Percentiles rank a stretch among this genome's conserved stretches.
phyloP scores from a whole-genome alignment of 2,329 filamentous ascomycete genomes.

The Blastomyces parvus region DNA sequence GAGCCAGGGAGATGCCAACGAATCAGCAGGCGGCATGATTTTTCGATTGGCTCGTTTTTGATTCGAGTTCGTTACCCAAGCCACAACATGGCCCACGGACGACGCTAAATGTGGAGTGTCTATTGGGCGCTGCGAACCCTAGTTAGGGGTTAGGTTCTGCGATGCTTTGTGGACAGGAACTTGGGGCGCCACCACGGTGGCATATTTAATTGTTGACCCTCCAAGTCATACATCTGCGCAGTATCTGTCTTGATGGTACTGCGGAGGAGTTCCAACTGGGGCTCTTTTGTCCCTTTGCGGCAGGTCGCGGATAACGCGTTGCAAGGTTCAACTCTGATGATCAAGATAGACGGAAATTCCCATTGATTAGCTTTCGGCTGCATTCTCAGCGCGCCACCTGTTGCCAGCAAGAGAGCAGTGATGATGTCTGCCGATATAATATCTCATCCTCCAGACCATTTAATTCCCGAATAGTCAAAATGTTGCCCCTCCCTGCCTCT shows the following conservation, averaged over 20 bases:
- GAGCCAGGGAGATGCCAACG: no score
- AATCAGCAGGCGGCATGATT: constrained; percentile 1
- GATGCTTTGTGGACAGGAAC: background rate
- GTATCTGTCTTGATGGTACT: no score
- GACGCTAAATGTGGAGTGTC: background rate
- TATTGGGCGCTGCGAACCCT: background rate
- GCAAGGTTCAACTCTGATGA: background rate
- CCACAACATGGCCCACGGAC: background rate
- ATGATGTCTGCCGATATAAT: background rate
- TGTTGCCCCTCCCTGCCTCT: background rate
- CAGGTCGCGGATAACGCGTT: background rate
- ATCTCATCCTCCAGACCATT: background rate
- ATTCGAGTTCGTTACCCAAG: background rate
- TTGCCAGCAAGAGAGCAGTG: background rate
- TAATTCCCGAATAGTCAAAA: background rate
- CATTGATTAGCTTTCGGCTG: background rate
- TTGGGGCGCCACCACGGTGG: no score
- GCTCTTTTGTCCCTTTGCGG: background rate
- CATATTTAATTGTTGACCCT: no score
- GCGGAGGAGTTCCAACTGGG: no score
- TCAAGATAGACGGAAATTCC: background rate
- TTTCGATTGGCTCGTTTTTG: background rate
- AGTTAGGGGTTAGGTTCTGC: background rate
- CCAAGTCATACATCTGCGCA: no score
- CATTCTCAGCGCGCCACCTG: background rate